Conservation (phyloP, 1,139 yeast species). For the Yamadazyma siamensis region DNA sequence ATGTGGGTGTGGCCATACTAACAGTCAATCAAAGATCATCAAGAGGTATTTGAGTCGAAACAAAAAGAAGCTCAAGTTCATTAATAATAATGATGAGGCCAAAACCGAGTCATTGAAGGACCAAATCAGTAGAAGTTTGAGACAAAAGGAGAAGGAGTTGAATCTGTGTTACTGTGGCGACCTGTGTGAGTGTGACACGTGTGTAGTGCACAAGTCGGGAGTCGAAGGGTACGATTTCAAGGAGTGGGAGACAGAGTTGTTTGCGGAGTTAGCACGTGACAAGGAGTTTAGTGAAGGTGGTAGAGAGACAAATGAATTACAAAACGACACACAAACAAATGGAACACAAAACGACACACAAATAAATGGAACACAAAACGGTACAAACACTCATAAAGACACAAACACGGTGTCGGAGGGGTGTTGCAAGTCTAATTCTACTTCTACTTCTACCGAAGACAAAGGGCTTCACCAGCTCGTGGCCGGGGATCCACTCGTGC, state of each 20-base stretch:
- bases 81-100: slow-evolving; percentile 15
- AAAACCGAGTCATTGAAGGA: slow-evolving; percentile 12
- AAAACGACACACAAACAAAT: background rate
- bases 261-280: no score
- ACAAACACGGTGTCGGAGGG: no score
- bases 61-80: slow-evolving; percentile 14
- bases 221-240: slow-evolving; percentile 5
- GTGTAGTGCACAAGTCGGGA: slow-evolving; percentile 41
- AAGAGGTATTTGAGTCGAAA: slow-evolving; percentile 30
- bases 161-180: slow-evolving; percentile 50
- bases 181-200: slow-evolving; percentile 46
- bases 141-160: slow-evolving; percentile 30
- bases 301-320: background rate
- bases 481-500: background rate
- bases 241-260: slow-evolving; percentile 1
- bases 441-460: no score
- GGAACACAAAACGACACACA: background rate
- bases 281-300: background rate
- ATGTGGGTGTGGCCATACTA: slow-evolving; percentile 30
- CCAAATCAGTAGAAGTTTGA: slow-evolving; percentile 26
- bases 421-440: no score
- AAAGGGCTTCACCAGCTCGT: no score
- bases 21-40: slow-evolving; percentile 36
- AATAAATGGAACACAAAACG: background rate
- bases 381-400: no score